A percentile compares a stretch with the other conserved stretches of the same genome.
phyloP scores from a whole-genome alignment of 305 asterid species.

The Fraxinus albicans region DNA sequence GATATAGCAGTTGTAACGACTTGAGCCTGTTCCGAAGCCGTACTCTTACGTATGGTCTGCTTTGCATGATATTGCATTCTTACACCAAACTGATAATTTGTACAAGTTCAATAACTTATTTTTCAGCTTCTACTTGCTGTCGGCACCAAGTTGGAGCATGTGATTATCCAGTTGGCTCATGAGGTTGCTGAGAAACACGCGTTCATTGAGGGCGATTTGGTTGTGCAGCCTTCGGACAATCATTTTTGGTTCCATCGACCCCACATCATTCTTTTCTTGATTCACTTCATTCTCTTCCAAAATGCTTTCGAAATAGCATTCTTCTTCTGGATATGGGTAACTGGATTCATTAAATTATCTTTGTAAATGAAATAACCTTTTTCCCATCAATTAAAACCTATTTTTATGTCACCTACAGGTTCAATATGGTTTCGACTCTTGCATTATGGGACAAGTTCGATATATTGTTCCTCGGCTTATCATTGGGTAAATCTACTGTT shows the following conservation, averaged over 20 bases:
- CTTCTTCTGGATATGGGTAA: constrained; percentile 98
- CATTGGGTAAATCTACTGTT: constrained; percentile 58
- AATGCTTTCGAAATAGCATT: constrained; percentile 96
- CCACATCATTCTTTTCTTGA: constrained; percentile 63
- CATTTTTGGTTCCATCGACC: constrained; percentile 94
- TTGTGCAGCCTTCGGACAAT: constrained; percentile 81
- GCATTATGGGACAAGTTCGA: constrained; percentile 83
- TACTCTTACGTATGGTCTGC: neutral
- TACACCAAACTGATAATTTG: neutral
- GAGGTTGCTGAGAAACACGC: constrained; percentile 92
- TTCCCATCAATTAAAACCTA: neutral
- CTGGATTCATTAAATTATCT: constrained; percentile 12
- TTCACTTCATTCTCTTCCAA: constrained; percentile 94
- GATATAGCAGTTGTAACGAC: neutral
- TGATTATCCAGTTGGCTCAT: constrained; percentile 78
- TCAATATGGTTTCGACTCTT: constrained; percentile 83
- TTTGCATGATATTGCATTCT: neutral
- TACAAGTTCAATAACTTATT: neutral
- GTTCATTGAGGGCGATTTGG: constrained; percentile 84
- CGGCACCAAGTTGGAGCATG: constrained; percentile 91
- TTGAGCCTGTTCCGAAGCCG: neutral
- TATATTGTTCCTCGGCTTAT: constrained; percentile 80
- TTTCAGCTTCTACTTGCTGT: constrained; percentile 83
- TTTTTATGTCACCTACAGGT: constrained; percentile 38
- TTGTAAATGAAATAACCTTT: neutral